Conservation (phyloP, 2,329 filamentous ascomycete genomes). For the Hypoxylon sp. region DNA sequence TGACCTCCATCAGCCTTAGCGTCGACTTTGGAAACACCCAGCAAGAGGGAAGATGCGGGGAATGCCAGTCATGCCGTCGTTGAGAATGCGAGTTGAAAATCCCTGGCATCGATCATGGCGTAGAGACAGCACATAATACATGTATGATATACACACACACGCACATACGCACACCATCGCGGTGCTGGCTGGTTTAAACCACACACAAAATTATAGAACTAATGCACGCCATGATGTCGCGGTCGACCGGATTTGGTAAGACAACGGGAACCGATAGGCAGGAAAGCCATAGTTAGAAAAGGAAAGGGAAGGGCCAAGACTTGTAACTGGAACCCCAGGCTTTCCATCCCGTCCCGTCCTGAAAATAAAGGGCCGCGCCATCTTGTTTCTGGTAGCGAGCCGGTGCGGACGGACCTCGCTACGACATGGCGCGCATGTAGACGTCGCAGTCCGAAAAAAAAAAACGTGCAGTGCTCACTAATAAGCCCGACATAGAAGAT, state of each 20-base stretch:
- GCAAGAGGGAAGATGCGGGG: conserved; percentile 30
- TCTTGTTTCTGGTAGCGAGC: conserved; percentile 36
- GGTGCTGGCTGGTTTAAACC: conserved; percentile 9
- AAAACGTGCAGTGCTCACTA: conserved; percentile 28
- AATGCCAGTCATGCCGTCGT: conserved; percentile 19
- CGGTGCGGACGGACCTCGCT: conserved; percentile 38
- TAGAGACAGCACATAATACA: conserved; percentile 13
- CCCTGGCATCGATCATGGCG: conserved; percentile 31
- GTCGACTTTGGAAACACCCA: conserved; percentile 13
- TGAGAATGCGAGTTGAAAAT: conserved; percentile 23
- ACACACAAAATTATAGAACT: conserved; percentile 6
- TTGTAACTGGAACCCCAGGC: conserved; percentile 30
- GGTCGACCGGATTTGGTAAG: conserved; percentile 32
- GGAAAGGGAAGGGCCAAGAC: conserved; percentile 26
- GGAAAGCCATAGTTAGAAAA: conserved; percentile 33
- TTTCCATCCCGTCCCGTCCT: conserved; percentile 39
- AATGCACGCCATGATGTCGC: conserved; percentile 28
- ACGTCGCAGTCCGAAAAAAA: conserved; percentile 34
- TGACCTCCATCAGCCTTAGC: conserved; percentile 35
- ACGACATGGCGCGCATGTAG: conserved; percentile 28
- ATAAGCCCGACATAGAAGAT: conserved; percentile 23
- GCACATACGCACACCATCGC: conserved; percentile 5
- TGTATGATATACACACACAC: conserved; percentile 1
- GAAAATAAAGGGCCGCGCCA: conserved; percentile 15
- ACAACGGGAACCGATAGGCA: conserved; percentile 32